phyloP scores from a whole-genome alignment of 345 rosid species.

The Populus tremula region DNA sequence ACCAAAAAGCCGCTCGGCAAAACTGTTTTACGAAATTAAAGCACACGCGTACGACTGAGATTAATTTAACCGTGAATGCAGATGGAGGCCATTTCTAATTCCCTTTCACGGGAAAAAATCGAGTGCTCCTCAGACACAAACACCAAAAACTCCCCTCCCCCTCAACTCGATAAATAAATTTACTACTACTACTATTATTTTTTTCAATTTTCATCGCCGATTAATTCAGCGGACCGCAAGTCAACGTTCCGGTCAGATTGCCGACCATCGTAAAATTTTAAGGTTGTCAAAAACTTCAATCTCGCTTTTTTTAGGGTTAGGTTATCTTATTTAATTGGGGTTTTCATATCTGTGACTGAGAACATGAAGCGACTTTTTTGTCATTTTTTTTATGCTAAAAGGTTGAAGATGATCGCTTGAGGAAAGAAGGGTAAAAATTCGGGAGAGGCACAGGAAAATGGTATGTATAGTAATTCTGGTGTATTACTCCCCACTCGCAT shows the following conservation, averaged over 20 bases:
- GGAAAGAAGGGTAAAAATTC: background rate
- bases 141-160: background rate
- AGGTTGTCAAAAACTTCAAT: constrained; percentile 17
- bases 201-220: constrained; percentile 1
- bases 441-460: background rate
- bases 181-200: background rate
- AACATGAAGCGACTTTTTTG: background rate
- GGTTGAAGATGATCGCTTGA: background rate
- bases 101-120: constrained; percentile 27
- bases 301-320: background rate
- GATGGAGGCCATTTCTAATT: constrained; percentile 21
- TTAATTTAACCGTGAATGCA: constrained; percentile 25
- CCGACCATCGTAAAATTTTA: constrained; percentile 13
- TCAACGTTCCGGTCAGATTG: constrained; percentile 12
- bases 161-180: background rate
- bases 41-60: constrained; percentile 40
- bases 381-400: background rate
- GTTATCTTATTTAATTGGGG: background rate
- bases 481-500: background rate
- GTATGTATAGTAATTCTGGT: background rate
- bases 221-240: constrained; percentile 11
- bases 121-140: constrained; percentile 41
- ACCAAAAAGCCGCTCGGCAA: background rate
- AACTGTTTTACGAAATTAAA: background rate
- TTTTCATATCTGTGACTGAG: background rate